Evolutionary conservation across 257 asterid genomes (phyloP).

Genomic region (Linaria vulgaris): DNA sequence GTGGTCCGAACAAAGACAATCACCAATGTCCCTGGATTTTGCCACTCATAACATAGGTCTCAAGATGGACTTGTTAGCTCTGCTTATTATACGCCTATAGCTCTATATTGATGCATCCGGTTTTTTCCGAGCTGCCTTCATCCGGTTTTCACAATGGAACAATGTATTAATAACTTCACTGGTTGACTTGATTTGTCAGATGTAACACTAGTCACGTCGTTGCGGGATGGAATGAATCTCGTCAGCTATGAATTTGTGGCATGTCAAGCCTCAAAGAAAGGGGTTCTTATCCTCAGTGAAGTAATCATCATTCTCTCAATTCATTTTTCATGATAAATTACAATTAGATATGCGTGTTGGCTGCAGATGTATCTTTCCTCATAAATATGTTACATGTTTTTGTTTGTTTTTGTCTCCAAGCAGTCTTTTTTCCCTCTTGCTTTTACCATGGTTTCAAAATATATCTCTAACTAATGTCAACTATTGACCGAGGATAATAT

Average conservation of each 20-base stretch:
- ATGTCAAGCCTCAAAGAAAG: conserved; percentile 84
- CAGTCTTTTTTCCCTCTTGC: not conserved
- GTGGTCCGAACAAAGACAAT: not conserved
- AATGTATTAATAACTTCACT: conserved; percentile 24
- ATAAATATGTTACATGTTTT: conserved; percentile 14
- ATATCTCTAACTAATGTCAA: conserved; percentile 10
- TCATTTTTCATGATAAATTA: conserved; percentile 12
- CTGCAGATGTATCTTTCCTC: conserved; percentile 6
- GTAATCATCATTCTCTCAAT: conserved; percentile 36
- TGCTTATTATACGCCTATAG: not conserved
- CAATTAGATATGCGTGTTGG: conserved; percentile 10
- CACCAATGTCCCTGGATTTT: not conserved
- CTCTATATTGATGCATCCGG: conserved; percentile 3
- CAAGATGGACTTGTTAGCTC: not conserved
- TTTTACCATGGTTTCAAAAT: conserved; percentile 21
- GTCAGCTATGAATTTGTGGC: conserved; percentile 99
- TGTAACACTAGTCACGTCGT: conserved; percentile 91
- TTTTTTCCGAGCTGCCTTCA: not conserved
- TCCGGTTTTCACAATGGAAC: conserved; percentile 19
- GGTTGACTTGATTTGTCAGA: conserved; percentile 52
- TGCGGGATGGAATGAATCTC: conserved; percentile 98
- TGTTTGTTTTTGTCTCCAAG: conserved; percentile 16
- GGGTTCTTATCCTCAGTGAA: conserved; percentile 96
- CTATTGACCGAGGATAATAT: conserved; percentile 4
- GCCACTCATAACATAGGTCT: conserved; percentile 4